Base-by-base conservation (phyloP, 306 rosid genomes). In the Medicago ruthenica region DNA sequence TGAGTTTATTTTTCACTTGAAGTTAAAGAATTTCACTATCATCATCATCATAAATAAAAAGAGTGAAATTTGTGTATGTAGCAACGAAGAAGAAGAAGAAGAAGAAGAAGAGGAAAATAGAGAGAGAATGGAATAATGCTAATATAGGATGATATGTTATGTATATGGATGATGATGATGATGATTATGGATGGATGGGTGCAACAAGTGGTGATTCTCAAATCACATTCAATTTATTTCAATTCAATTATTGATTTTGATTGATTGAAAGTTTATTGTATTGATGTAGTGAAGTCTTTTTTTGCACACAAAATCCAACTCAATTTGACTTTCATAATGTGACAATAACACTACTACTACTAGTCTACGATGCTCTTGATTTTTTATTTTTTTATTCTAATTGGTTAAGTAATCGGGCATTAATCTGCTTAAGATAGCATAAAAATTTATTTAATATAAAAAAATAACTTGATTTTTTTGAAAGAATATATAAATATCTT, bases 131-230 rank as follows among this genome's bases (percentile, higher is more conserved):
- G 5, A 36, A 72, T 7, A 5, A 11, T 34, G 7, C 0, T 34
- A 8, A 1, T 10, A 22, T 12, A 22, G 2, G 67, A 14, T 61
- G 21, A 34, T 37, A 61, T n/a, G n/a, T n/a, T 34, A 3, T 3
- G 4, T 24, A 24, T 60, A 61, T 61, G 67, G 14, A 63, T 37
- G 69, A 63, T 18, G 76, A 31, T n/a, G 2, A 8, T 37, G 17
- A 63, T 63, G 13, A 60, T 11, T 51, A 76, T 76, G 58, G 9
- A 65, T 62, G 62, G 67, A 53, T 79, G 45, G 51, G 58, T 17
- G 63, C 51, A 42, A 15, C 65, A 65, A 54, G 70, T 44, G 71
- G 77, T 15, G 67, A 59, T 74, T 80, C 44, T 60, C 11, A 1
- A 1, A 31, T 78, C 64, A 42, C 41, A 16, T 47, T 78, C 75